Evolutionary conservation across 2,329 filamentous ascomycete genomes (phyloP).

Genomic region (Colletotrichum kahawae): DNA sequence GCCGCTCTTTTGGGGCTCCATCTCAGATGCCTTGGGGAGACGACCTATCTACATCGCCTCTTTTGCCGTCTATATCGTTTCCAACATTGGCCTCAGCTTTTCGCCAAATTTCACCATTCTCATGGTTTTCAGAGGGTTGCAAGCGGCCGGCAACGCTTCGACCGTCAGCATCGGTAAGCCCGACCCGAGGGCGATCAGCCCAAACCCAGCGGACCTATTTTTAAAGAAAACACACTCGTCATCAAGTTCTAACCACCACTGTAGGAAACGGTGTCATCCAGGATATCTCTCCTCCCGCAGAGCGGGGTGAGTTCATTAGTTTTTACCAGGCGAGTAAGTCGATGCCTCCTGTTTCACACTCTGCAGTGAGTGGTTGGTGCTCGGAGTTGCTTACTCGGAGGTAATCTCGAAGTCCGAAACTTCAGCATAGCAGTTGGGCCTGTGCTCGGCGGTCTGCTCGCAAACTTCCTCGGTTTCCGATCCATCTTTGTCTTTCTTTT

Average conservation of each 20-base stretch:
- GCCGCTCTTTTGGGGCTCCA: conserved; percentile 51
- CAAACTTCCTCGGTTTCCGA: conserved; percentile 31
- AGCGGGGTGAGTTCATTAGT: conserved; percentile 34
- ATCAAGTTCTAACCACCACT: background rate
- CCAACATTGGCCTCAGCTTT: conserved; percentile 51
- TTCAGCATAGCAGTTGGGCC: conserved; percentile 36
- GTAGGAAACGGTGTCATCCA: conserved; percentile 35
- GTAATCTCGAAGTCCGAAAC: conserved; percentile 26
- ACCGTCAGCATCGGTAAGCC: conserved; percentile 50
- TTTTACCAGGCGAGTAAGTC: conserved; percentile 36
- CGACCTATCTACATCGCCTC: conserved; percentile 49
- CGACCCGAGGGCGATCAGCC: background rate
- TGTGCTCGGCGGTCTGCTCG: conserved; percentile 34
- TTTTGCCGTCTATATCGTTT: conserved; percentile 50
- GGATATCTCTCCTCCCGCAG: conserved; percentile 31
- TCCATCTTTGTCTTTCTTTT: conserved; percentile 31
- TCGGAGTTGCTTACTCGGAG: background rate
- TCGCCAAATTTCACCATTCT: conserved; percentile 46
- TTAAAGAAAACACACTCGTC: background rate
- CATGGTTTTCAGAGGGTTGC: conserved; percentile 50
- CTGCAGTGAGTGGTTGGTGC: background rate
- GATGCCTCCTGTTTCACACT: background rate
- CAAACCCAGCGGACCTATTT: conserved; percentile 1
- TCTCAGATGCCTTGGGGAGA: conserved; percentile 52
- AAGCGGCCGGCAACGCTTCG: conserved; percentile 52